Evolutionary conservation across 441 rosid species (phyloP).

Genomic region (Erodium chrysanthum): DNA sequence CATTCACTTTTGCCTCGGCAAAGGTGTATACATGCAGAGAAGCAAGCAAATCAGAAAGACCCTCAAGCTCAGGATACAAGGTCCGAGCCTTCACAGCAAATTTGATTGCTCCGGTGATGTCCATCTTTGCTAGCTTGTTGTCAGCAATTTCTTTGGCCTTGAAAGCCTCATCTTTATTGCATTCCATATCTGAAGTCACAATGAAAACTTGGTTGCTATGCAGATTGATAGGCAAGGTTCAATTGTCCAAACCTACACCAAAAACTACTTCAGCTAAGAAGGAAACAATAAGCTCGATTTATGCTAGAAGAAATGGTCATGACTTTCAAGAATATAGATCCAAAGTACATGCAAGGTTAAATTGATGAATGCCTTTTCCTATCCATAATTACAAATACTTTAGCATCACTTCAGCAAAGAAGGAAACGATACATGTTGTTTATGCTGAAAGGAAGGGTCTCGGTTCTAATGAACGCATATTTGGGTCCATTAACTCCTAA

Average conservation of each 20-base stretch:
- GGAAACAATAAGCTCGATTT: background rate
- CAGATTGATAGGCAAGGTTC: background rate
- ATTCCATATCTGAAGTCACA: conserved; percentile 13
- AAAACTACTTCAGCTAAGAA: background rate
- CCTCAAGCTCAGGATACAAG: conserved; percentile 33
- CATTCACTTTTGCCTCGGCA: conserved; percentile 29
- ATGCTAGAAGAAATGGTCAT: background rate
- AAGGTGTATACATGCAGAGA: conserved; percentile 34
- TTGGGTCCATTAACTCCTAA: no score
- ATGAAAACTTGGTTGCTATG: background rate
- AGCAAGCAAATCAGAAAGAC: conserved; percentile 34
- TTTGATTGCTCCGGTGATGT: conserved; percentile 34
- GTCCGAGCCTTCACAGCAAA: conserved; percentile 37
- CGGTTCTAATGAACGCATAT: background rate
- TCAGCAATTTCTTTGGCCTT: conserved; percentile 22
- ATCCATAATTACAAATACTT: background rate
- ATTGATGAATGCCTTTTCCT: background rate
- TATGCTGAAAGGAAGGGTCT: background rate
- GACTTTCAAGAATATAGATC: background rate
- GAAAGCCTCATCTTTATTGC: conserved; percentile 20
- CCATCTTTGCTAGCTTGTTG: conserved; percentile 15
- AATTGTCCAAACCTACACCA: background rate
- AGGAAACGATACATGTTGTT: background rate
- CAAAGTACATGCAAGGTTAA: background rate
- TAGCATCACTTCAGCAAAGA: background rate